A percentile compares a stretch with the other conserved stretches of the same genome.
These are phyloP conservation scores for Cordyceps cateniannulata DNA, from an alignment of 2,329 filamentous ascomycete species.

Conservation along the genomic window DNA sequence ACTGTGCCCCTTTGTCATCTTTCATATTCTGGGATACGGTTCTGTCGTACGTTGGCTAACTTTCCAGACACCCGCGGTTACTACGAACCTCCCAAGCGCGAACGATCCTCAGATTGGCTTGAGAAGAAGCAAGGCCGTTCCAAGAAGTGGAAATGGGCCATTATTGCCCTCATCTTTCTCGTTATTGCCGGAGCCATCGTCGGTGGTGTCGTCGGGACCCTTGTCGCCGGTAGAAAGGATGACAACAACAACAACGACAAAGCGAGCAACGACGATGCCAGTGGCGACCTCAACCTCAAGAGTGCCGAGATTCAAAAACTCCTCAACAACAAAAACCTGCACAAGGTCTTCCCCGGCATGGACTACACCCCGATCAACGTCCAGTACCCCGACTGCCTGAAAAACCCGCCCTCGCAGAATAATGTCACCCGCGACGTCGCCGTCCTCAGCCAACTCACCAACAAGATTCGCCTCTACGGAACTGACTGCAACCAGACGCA, in stretches of 20 bases:
- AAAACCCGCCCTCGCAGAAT: slow-evolving; percentile 78
- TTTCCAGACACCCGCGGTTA: slow-evolving; percentile 21
- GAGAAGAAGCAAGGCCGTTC: slow-evolving; percentile 50
- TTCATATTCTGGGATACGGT: too few relatives aligned
- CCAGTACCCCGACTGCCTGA: slow-evolving; percentile 79
- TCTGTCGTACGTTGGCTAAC: too few relatives aligned
- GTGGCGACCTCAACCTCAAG: slow-evolving; percentile 61
- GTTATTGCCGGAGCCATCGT: slow-evolving; percentile 65
- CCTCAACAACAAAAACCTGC: slow-evolving; percentile 72
- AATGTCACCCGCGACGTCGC: slow-evolving; percentile 90
- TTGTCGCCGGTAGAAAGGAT: slow-evolving; percentile 51
- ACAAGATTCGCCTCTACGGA: slow-evolving; percentile 81
- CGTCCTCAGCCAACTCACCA: slow-evolving; percentile 82
- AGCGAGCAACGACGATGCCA: slow-evolving; percentile 16
- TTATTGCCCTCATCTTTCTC: slow-evolving; percentile 57
- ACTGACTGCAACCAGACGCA: slow-evolving; percentile 97
- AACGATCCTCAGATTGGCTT: slow-evolving; percentile 62
- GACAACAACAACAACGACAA: slow-evolving; percentile 13
- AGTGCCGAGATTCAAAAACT: slow-evolving; percentile 75
- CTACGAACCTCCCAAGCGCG: slow-evolving; percentile 33
- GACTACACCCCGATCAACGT: slow-evolving; percentile 91
- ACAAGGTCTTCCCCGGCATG: slow-evolving; percentile 92
- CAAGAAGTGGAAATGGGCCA: slow-evolving; percentile 64
- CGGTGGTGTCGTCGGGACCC: slow-evolving; percentile 66
- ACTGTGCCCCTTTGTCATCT: too few relatives aligned